Conservation (phyloP, 2,329 filamentous ascomycete genomes). For the Aspergillus novoparasiticus region DNA sequence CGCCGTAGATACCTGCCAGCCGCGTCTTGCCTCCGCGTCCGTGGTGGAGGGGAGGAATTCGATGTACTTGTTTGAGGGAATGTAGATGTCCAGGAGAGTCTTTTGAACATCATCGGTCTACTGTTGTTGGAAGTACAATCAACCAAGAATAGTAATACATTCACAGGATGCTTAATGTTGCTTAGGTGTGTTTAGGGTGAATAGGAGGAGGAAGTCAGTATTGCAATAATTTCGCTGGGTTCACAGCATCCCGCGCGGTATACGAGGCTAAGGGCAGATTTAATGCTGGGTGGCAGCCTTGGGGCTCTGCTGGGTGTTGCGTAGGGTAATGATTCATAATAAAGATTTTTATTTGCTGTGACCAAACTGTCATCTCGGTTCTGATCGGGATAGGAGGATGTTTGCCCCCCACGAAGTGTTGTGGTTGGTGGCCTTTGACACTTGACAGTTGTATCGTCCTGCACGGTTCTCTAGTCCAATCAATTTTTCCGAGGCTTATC, state of each 20-base stretch:
- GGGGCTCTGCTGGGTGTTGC: background rate
- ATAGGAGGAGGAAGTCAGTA: background rate
- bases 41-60: background rate
- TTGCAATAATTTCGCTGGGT: background rate
- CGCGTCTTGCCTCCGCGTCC: conserved; percentile 17
- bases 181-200: background rate
- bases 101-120: background rate
- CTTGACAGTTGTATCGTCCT: background rate
- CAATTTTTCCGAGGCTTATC: background rate
- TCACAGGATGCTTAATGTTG: background rate
- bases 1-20: conserved; percentile 19
- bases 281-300: background rate
- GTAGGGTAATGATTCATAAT: background rate
- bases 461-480: background rate
- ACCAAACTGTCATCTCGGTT: background rate
- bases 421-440: background rate
- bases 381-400: background rate
- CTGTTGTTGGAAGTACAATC: background rate
- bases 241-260: background rate
- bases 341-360: background rate
- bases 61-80: background rate
- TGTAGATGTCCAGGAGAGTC: background rate
- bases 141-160: background rate
- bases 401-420: background rate
- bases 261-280: background rate